Conservation (phyloP, 2,329 filamentous ascomycete genomes). For the Colletotrichum scovillei region DNA sequence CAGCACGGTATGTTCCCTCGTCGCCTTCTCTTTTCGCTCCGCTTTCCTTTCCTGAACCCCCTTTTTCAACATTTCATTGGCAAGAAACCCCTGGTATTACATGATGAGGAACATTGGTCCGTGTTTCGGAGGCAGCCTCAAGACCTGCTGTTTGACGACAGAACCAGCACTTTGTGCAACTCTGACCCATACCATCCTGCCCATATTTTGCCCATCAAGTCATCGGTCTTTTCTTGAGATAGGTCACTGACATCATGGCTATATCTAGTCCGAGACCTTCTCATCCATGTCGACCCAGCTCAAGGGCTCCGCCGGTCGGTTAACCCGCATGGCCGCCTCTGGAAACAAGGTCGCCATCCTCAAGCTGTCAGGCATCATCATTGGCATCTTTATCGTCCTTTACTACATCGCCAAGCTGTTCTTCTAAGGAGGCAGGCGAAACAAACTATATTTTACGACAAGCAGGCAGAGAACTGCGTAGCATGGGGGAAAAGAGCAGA, state of each 20-base stretch:
- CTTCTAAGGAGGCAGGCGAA: conserved; percentile 53
- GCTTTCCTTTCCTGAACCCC: not conserved
- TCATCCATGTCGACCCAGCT: conserved; percentile 85
- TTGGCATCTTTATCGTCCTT: conserved; percentile 77
- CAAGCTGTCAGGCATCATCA: conserved; percentile 86
- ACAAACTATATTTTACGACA: not conserved
- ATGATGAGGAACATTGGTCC: conserved; percentile 94
- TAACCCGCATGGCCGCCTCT: conserved; percentile 89
- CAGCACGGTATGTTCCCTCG: conserved; percentile 72
- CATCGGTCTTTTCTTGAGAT: not conserved
- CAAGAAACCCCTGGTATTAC: conserved; percentile 36
- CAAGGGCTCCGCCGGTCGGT: conserved; percentile 83
- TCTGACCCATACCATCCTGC: conserved; percentile 65
- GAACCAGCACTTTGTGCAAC: conserved; percentile 77
- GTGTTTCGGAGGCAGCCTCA: conserved; percentile 95
- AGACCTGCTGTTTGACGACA: conserved; percentile 88
- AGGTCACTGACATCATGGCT: not conserved
- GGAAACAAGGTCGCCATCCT: conserved; percentile 93
- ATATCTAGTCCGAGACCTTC: conserved; percentile 84
- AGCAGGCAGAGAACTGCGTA: not conserved
- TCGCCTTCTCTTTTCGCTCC: too few species aligned
- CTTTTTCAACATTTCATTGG: not conserved
- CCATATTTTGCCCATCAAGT: not conserved
- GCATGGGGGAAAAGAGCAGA: not conserved
- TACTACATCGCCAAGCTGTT: conserved; percentile 79